These are phyloP conservation scores for Pestalotiopsis sp. DNA, from an alignment of 2,329 filamentous ascomycete species.

Conservation along the genomic window DNA sequence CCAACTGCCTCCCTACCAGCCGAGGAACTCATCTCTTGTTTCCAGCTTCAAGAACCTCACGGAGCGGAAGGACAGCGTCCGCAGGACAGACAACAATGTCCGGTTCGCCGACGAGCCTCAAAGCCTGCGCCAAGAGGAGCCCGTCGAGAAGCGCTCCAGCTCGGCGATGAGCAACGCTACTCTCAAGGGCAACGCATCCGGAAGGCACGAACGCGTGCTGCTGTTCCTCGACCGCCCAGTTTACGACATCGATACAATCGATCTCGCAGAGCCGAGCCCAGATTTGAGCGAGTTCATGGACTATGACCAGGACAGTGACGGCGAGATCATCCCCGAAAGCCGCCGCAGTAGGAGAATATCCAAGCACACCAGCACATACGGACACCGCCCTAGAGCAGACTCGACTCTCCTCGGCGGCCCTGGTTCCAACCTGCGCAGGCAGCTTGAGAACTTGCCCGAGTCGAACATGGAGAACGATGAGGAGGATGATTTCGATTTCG, in stretches of 20 bases:
- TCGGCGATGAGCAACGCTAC: slow-evolving; percentile 5
- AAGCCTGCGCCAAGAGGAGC: background rate
- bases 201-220: slow-evolving; percentile 30
- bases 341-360: slow-evolving; percentile 12
- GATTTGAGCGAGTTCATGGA: slow-evolving; percentile 18
- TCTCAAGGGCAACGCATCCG: background rate
- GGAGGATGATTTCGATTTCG: slow-evolving; percentile 22
- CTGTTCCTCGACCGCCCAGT: slow-evolving; percentile 35
- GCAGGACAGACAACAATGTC: slow-evolving; percentile 11
- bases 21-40: slow-evolving; percentile 5
- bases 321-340: slow-evolving; percentile 18
- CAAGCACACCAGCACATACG: background rate
- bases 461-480: slow-evolving; percentile 21
- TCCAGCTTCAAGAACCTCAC: slow-evolving; percentile 11
- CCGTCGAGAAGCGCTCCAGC: background rate
- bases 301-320: slow-evolving; percentile 29
- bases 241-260: slow-evolving; percentile 25
- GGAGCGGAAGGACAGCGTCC: background rate
- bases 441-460: slow-evolving; percentile 16
- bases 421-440: slow-evolving; percentile 8
- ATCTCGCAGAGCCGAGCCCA: slow-evolving; percentile 27
- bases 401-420: slow-evolving; percentile 1
- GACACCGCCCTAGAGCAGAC: slow-evolving; percentile 1
- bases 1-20: slow-evolving; percentile 2
- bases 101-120: slow-evolving; percentile 4